These are phyloP conservation scores for Linnemannia elongata DNA, from an alignment of 192 early-diverging fungal species.

Conservation along the genomic window DNA sequence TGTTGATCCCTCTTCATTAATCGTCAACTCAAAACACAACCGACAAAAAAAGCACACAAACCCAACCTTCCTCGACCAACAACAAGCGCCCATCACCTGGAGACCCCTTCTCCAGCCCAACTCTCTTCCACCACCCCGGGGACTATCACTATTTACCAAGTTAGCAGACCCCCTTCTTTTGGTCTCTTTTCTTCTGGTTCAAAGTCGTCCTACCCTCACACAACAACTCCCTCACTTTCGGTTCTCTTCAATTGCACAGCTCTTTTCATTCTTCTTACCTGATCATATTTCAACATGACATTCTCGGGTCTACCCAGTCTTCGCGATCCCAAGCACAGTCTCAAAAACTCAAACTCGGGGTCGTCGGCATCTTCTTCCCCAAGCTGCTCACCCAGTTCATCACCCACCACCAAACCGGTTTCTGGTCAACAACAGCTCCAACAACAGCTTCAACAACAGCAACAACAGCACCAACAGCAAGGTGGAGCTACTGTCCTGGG, in stretches of 20 bases:
- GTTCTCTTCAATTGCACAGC: not conserved
- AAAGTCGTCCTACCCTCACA: not conserved
- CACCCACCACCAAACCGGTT: slow-evolving; percentile 1
- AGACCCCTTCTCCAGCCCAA: slow-evolving; percentile 18
- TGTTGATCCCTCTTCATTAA: not conserved
- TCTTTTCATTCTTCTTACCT: not conserved
- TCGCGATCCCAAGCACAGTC: slow-evolving; percentile 49
- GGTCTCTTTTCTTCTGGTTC: not conserved
- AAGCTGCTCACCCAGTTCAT: slow-evolving; percentile 12
- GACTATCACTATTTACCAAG: slow-evolving; percentile 22
- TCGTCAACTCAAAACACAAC: not conserved
- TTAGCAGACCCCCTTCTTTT: not conserved
- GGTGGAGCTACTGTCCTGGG: not conserved
- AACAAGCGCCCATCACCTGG: slow-evolving; percentile 12
- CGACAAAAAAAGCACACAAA: not conserved
- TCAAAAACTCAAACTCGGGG: slow-evolving; percentile 32
- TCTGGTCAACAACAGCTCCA: slow-evolving; percentile 3
- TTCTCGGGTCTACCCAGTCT: slow-evolving; percentile 50
- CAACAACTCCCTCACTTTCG: not conserved
- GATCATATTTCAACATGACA: slow-evolving; percentile 30
- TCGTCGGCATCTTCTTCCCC: slow-evolving; percentile 23
- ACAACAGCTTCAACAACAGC: not conserved
- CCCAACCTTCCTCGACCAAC: too few species aligned
- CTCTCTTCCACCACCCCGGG: not conserved
- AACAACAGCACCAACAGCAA: not conserved